Evolutionary conservation across 306 rosid species (phyloP).

Genomic region (Pterocarpus santalinus): DNA sequence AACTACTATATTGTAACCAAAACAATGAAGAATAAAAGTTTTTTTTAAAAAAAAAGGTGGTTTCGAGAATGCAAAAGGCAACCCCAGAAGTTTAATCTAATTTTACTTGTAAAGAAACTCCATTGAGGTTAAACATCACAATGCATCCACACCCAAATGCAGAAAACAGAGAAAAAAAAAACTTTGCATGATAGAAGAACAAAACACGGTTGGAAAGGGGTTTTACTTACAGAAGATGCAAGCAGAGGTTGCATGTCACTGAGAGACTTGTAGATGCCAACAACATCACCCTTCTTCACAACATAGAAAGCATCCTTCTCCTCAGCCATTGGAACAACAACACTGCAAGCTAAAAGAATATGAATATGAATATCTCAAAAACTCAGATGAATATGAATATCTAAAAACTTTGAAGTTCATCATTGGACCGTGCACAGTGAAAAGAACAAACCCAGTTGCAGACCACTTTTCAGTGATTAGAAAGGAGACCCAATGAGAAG

Average conservation of each 20-base stretch:
- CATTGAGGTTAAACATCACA: conserved; percentile 13
- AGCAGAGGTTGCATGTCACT: conserved; percentile 64
- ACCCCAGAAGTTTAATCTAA: not conserved
- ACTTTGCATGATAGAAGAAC: conserved; percentile 3
- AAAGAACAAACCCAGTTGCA: conserved; percentile 18
- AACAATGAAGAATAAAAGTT: not conserved
- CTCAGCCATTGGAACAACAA: conserved; percentile 65
- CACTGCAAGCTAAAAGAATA: conserved; percentile 40
- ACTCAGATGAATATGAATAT: too few relatives aligned
- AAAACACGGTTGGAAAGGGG: conserved; percentile 32
- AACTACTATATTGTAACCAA: conserved; percentile 7
- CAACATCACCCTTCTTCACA: conserved; percentile 74
- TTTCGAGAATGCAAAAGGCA: conserved; percentile 14
- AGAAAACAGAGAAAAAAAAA: conserved; percentile 33
- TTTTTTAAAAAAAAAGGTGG: not conserved
- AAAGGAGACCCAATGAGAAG: not conserved
- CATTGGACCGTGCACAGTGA: not conserved
- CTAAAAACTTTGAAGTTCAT: not conserved
- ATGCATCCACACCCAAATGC: not conserved
- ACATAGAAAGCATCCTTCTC: conserved; percentile 79
- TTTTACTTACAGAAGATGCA: conserved; percentile 59
- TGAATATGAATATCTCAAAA: not conserved
- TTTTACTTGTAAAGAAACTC: not conserved
- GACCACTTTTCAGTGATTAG: not conserved
- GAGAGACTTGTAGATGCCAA: conserved; percentile 77